Conservation (phyloP, 176 grass and related monocot genomes). For the Avena atlantica region DNA sequence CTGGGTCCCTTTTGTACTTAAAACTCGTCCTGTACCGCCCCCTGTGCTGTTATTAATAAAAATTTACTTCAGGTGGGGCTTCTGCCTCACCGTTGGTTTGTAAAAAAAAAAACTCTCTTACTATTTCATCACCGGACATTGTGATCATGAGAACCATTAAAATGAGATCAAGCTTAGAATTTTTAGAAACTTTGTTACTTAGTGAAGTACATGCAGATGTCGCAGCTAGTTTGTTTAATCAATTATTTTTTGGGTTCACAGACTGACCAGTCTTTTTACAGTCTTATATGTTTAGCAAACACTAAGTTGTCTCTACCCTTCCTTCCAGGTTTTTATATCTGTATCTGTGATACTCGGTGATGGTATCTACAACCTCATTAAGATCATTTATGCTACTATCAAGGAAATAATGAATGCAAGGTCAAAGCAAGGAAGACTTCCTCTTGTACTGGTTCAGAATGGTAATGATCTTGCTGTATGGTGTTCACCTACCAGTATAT, state of each 20-base stretch:
- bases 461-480: slow-evolving; percentile 34
- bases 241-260: not conserved
- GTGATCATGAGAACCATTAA: not conserved
- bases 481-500: slow-evolving; percentile 6
- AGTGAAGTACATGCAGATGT: not conserved
- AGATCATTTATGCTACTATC: slow-evolving; percentile 69
- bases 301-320: not conserved
- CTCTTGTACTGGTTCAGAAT: slow-evolving; percentile 46
- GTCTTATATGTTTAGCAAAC: not conserved
- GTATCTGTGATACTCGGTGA: slow-evolving; percentile 87
- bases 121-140: not conserved
- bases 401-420: slow-evolving; percentile 70
- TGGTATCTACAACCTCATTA: slow-evolving; percentile 88
- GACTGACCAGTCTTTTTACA: not conserved
- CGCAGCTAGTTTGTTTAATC: not conserved
- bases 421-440: slow-evolving; percentile 54
- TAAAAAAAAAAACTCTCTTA: not conserved
- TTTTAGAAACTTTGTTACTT: not conserved
- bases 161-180: not conserved
- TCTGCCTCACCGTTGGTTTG: too few species aligned
- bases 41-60: too few species aligned
- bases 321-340: slow-evolving; percentile 78
- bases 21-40: too few species aligned
- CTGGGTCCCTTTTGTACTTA: too few species aligned
- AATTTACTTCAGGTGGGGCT: too few species aligned